Evolutionary conservation across 176 grass and related monocot species (phyloP), one percentile per base, ranked within the genome.

Genomic region (Themeda triandra): DNA sequence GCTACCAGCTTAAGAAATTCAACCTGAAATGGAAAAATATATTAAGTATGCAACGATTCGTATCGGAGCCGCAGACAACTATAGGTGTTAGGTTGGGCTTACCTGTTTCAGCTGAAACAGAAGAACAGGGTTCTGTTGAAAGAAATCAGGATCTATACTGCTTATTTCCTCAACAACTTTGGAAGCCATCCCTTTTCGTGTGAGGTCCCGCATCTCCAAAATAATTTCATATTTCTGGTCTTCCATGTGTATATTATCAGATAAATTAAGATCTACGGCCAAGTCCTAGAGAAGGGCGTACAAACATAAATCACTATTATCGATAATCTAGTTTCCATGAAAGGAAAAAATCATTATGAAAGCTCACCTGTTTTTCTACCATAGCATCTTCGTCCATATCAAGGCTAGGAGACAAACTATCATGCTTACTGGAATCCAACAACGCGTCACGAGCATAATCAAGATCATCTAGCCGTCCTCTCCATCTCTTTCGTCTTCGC

Each of bases 21-120:
- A 83, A 94, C 78, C 96, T 99, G 78, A 82, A 82, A 86, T 27
- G 27, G 65, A 42, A 17, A 62, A 81, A 72, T 8, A 45, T 25
- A 77, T 85, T 45, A 32, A 53, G 35, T 78, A 75, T 21, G 39
- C 69, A 73, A 15, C 63, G 30, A 18, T 71, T 86, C 33, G 44
- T 77, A 58, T 51, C 51, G 78, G n/a, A 36, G 66, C 23, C 63
- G 12, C 37, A 66, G 17, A 72, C 23, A 18, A 74, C 23, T 76
- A 53, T 19, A 0, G 4, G 62, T 30, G 59, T 63, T 64, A 15
- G 27, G 25, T 30, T 28, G 67, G 11, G n/a, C 62, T 86, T 82
- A 99, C 96, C 91, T 99, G 96, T 92, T 99, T 99, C 66, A 99
- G 81, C 75, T 99, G 96, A 90, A 99, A 99, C 30, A 99, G 81